phyloP scores from a whole-genome alignment of 306 rosid species.

The Vicia faba region DNA sequence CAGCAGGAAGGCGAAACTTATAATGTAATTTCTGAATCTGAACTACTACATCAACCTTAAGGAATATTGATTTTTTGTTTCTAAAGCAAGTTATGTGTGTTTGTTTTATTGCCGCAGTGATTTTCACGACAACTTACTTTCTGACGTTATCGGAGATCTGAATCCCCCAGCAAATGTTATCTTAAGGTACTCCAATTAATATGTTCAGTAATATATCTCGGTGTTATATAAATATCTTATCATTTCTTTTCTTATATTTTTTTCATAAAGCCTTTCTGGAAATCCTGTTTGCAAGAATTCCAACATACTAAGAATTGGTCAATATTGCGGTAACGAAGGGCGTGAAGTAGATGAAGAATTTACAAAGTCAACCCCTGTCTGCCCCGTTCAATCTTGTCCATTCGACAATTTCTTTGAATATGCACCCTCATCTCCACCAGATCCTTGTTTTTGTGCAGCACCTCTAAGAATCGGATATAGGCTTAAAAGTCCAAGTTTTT shows the following conservation, averaged over 20 bases:
- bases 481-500: constrained; percentile 92
- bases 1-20: constrained; percentile 44
- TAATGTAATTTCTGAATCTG: constrained; percentile 51
- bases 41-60: constrained; percentile 5
- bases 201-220: constrained; percentile 10
- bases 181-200: constrained; percentile 58
- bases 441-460: constrained; percentile 71
- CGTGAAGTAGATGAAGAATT: constrained; percentile 25
- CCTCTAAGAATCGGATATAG: constrained; percentile 80
- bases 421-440: constrained; percentile 54
- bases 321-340: constrained; percentile 56
- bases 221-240: constrained; percentile 26
- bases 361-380: constrained; percentile 37
- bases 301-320: constrained; percentile 44
- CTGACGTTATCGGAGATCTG: constrained; percentile 46
- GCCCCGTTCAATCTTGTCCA: constrained; percentile 61
- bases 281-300: constrained; percentile 75
- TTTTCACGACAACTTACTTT: constrained; percentile 65
- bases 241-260: constrained; percentile 17
- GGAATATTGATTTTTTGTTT: constrained; percentile 32
- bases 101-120: constrained; percentile 56
- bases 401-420: constrained; percentile 59
- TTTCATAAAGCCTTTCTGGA: constrained; percentile 65
- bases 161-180: constrained; percentile 64
- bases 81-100: constrained; percentile 20